Evolutionary conservation across 495 filamentous ascomycete genomes (phyloP).

Genomic region (Penicillium nucicola): DNA sequence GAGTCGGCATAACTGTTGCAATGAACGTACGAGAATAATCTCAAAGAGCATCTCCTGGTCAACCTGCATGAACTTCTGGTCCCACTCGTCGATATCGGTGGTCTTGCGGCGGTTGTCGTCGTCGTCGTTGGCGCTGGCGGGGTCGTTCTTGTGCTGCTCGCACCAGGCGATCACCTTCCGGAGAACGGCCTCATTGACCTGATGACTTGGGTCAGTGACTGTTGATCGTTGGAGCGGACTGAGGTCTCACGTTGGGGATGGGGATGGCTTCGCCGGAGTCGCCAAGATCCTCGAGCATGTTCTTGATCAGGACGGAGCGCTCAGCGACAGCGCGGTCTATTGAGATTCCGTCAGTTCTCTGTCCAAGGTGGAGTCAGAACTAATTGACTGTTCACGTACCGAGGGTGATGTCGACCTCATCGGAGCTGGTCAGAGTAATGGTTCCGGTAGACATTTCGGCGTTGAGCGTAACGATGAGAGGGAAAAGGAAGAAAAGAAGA

Average conservation of each 20-base stretch:
- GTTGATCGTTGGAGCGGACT: neutral
- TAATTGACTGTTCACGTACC: conserved; percentile 44
- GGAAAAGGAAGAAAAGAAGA: too few relatives aligned
- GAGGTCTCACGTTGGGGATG: conserved; percentile 75
- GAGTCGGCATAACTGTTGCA: neutral
- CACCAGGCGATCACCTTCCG: conserved; percentile 98
- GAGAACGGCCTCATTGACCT: conserved; percentile 92
- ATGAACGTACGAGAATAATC: conserved; percentile 86
- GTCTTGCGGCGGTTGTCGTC: conserved; percentile 95
- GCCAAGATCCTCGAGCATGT: conserved; percentile 92
- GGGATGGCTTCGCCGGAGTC: conserved; percentile 67
- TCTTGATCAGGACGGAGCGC: conserved; percentile 93
- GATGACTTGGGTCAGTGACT: neutral
- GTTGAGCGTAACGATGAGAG: neutral
- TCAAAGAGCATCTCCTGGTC: conserved; percentile 99
- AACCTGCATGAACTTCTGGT: conserved; percentile 99
- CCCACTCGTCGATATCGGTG: conserved; percentile 98
- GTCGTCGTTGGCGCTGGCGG: conserved; percentile 77
- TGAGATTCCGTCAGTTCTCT: too few relatives aligned
- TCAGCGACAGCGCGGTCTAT: conserved; percentile 82
- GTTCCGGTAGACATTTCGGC: conserved; percentile 10
- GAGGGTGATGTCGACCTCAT: conserved; percentile 52
- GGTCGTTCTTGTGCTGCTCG: conserved; percentile 86
- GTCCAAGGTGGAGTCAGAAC: too few relatives aligned
- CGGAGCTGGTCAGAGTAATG: conserved; percentile 57